phyloP scores from a whole-genome alignment of 2,329 filamentous ascomycete genomes.

The Fusarium torreyae region DNA sequence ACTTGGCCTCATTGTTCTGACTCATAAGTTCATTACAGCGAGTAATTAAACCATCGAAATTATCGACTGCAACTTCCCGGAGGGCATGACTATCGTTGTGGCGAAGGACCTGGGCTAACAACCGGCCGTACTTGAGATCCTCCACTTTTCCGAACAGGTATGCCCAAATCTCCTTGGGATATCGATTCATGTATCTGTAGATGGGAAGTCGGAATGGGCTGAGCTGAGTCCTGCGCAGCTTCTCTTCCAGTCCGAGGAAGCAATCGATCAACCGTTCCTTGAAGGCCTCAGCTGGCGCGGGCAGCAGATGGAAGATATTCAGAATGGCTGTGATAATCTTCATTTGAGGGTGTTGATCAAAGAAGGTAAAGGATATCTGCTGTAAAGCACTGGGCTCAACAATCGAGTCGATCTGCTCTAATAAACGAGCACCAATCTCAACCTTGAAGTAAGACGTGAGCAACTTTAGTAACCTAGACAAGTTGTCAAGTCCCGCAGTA shows the following conservation, averaged over 20 bases:
- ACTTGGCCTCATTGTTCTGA: slow-evolving; percentile 79
- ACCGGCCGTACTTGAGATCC: slow-evolving; percentile 89
- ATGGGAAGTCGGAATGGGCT: slow-evolving; percentile 93
- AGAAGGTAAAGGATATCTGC: slow-evolving; percentile 92
- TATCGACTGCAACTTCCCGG: slow-evolving; percentile 80
- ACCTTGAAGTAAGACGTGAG: slow-evolving; percentile 99
- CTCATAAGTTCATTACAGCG: slow-evolving; percentile 74
- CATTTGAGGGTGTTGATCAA: slow-evolving; percentile 94
- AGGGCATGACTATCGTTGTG: slow-evolving; percentile 82
- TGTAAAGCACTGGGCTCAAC: slow-evolving; percentile 86
- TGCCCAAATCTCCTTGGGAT: slow-evolving; percentile 88
- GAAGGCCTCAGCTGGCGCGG: slow-evolving; percentile 89
- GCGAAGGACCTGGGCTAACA: slow-evolving; percentile 88
- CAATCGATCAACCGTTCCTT: slow-evolving; percentile 91
- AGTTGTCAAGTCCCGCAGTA: slow-evolving; percentile 89
- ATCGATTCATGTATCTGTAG: slow-evolving; percentile 93
- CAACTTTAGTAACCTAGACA: slow-evolving; percentile 89
- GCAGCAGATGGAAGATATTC: slow-evolving; percentile 97
- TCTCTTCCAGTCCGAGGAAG: slow-evolving; percentile 89
- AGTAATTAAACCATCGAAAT: slow-evolving; percentile 80
- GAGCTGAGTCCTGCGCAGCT: slow-evolving; percentile 86
- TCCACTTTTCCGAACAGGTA: slow-evolving; percentile 85
- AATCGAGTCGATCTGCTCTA: slow-evolving; percentile 94
- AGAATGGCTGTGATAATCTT: slow-evolving; percentile 95
- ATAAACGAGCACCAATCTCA: slow-evolving; percentile 91